Evolutionary conservation across 139 green algal genomes (phyloP).

Genomic region (Closterium sp.): DNA sequence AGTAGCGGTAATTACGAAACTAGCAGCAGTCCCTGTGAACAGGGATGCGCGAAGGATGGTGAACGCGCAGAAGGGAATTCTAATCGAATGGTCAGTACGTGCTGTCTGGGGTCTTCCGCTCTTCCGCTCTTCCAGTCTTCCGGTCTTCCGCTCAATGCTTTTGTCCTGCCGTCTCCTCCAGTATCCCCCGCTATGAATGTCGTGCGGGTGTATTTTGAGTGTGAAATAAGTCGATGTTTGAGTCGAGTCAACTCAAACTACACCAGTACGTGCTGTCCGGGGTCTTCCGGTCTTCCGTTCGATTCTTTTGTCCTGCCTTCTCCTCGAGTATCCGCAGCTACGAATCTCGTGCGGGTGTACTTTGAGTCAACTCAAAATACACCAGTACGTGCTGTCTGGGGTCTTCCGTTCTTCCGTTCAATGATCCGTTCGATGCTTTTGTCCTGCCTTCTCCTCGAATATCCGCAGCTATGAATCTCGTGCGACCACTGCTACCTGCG

Average conservation of each 20-base stretch:
- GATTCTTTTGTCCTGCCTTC: neutral
- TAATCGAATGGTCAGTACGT: constrained; percentile 35
- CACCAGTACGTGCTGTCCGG: neutral
- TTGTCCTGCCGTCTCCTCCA: too few relatives aligned
- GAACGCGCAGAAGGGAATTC: constrained; percentile 26
- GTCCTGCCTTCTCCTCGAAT: too few relatives aligned
- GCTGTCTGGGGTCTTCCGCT: neutral
- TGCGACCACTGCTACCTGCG: neutral
- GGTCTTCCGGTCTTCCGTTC: neutral
- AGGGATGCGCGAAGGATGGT: constrained; percentile 17
- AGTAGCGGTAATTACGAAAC: neutral
- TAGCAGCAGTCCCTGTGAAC: neutral
- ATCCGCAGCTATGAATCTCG: neutral
- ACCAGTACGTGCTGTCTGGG: neutral
- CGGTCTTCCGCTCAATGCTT: neutral
- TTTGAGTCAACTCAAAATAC: too few relatives aligned
- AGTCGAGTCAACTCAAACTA: too few relatives aligned
- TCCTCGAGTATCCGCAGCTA: too few relatives aligned
- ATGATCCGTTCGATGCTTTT: neutral
- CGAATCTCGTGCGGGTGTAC: too few relatives aligned
- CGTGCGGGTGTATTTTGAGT: too few relatives aligned
- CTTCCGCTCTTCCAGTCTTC: neutral
- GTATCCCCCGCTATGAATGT: too few relatives aligned
- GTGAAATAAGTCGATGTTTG: too few relatives aligned
- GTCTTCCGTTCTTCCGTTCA: neutral